Evolutionary conservation across 352 stramenopile genomes (phyloP).

Genomic region (Pythium scleroteichum): DNA sequence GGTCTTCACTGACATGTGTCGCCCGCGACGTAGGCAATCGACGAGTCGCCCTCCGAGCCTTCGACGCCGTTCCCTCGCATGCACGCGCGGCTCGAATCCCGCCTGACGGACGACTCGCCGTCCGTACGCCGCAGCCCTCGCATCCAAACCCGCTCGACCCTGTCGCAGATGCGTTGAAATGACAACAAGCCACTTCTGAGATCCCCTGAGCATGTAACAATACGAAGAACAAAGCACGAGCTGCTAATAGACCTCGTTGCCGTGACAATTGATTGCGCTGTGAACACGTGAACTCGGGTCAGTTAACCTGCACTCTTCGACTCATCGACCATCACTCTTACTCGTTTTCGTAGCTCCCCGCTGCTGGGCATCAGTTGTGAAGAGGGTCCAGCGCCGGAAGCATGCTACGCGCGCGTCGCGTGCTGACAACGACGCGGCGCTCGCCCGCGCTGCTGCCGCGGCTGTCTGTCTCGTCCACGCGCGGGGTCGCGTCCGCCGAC

Average conservation of each 20-base stretch:
- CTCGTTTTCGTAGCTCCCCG: neutral
- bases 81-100: neutral
- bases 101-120: conserved; percentile 11
- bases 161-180: conserved; percentile 19
- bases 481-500: conserved; percentile 6
- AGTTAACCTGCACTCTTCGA: conserved; percentile 15
- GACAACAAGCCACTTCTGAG: too few relatives aligned
- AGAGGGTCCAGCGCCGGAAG: neutral
- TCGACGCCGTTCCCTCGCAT: conserved; percentile 7
- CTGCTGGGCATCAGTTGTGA: neutral
- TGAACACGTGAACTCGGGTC: neutral
- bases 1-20: neutral
- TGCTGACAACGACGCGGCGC: neutral
- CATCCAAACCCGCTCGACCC: conserved; percentile 12
- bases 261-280: neutral
- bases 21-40: conserved; percentile 3
- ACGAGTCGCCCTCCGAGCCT: conserved; percentile 10
- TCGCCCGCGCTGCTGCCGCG: neutral
- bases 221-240: too few relatives aligned
- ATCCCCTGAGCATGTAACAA: neutral
- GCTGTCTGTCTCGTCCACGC: neutral
- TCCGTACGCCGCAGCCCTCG: conserved; percentile 21
- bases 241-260: too few relatives aligned
- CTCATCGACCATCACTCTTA: conserved; percentile 18
- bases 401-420: conserved; percentile 8